Conservation (phyloP, 768 basidiomycete genomes). For the Cystofilobasidium macerans region DNA sequence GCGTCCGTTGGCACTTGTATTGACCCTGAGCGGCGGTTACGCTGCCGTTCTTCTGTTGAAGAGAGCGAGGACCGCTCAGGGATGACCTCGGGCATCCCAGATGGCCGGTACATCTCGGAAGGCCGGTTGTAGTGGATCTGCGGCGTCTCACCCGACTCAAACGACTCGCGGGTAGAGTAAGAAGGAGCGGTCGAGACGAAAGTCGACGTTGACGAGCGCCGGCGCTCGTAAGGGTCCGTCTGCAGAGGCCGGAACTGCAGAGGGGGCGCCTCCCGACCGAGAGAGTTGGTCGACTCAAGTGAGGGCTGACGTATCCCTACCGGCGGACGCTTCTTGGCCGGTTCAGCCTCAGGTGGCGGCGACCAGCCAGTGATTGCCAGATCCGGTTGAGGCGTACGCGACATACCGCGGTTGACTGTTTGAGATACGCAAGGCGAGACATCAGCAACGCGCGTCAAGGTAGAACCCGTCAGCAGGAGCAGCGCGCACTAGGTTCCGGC, state of each 20-base stretch:
- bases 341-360: background rate
- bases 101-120: background rate
- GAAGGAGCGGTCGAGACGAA: slow-evolving; percentile 10
- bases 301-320: background rate
- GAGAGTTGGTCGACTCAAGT: background rate
- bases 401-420: background rate
- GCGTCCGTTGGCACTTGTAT: slow-evolving; percentile 7
- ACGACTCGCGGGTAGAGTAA: slow-evolving; percentile 3
- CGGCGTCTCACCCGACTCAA: background rate
- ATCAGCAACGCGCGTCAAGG: background rate
- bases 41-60: background rate
- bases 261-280: background rate
- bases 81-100: background rate
- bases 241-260: background rate
- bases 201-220: slow-evolving; percentile 13
- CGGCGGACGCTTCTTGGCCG: background rate
- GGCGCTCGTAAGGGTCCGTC: background rate
- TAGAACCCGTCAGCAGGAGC: slow-evolving; percentile 33
- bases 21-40: background rate
- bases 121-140: background rate
- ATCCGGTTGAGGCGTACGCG: background rate
- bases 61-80: background rate
- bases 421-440: background rate
- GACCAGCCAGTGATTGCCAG: background rate
- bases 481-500: slow-evolving; percentile 39